Conservation (phyloP, 768 basidiomycete genomes). For the Tricholoma bakamatsutake region DNA sequence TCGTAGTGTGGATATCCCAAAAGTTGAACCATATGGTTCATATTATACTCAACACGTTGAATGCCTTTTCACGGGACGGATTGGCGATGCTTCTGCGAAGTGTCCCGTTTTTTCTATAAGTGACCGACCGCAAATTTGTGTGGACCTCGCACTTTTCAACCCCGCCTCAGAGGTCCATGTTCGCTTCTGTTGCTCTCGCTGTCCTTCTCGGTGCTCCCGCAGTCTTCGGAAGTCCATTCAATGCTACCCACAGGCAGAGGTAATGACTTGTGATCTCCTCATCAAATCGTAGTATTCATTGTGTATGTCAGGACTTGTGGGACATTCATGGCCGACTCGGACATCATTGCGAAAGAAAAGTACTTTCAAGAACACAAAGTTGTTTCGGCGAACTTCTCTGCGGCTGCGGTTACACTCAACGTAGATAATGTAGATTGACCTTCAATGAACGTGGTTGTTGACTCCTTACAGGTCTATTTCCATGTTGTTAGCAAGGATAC, state of each 20-base stretch:
- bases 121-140: neutral
- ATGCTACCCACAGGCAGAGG: constrained; percentile 13
- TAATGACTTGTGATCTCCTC: neutral
- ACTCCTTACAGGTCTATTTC: constrained; percentile 30
- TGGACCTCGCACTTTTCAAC: constrained; percentile 3
- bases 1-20: neutral
- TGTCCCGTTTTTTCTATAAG: constrained; percentile 1
- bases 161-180: constrained; percentile 15
- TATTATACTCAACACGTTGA: neutral
- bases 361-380: constrained; percentile 35
- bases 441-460: neutral
- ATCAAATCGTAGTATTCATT: neutral
- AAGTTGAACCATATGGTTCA: neutral
- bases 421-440: constrained; percentile 4
- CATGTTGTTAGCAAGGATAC: constrained; percentile 29
- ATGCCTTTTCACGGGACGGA: neutral
- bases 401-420: constrained; percentile 11
- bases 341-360: constrained; percentile 30
- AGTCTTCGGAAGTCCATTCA: constrained; percentile 24
- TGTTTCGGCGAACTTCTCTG: neutral
- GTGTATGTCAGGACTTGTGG: constrained; percentile 29
- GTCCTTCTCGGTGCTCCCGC: constrained; percentile 23
- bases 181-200: constrained; percentile 20
- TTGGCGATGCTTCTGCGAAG: neutral
- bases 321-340: constrained; percentile 28